A percentile compares a stretch with the other conserved stretches of the same genome.
Conservation (phyloP, 176 grass and related monocot species). For the Carex scoparia region DNA sequence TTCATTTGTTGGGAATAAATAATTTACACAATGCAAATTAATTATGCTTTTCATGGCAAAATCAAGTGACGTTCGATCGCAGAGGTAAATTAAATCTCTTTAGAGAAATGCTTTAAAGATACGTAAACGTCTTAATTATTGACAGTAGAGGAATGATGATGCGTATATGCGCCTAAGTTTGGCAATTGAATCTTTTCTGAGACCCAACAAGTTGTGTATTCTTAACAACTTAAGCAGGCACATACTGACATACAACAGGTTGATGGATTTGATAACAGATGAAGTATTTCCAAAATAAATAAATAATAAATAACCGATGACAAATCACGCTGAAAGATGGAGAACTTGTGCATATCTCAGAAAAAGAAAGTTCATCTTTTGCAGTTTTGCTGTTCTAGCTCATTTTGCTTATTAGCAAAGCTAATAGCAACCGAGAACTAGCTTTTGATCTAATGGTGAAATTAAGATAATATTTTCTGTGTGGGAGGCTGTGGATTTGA, state of each 20-base stretch:
- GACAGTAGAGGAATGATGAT: neutral
- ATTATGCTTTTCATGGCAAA: conserved; percentile 11
- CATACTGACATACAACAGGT: neutral
- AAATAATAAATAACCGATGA: neutral
- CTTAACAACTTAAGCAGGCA: neutral
- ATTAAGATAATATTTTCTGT: too few species aligned
- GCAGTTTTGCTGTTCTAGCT: neutral
- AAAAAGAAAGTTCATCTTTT: neutral
- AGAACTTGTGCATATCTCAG: neutral
- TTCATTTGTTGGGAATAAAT: conserved; percentile 7
- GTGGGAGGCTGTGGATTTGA: too few species aligned
- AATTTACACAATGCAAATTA: neutral
- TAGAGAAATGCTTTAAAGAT: conserved; percentile 16
- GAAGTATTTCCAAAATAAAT: neutral
- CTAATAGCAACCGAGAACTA: too few species aligned
- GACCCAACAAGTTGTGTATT: neutral
- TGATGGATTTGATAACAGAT: neutral
- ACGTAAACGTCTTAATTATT: conserved; percentile 11
- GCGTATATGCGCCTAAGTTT: conserved; percentile 15
- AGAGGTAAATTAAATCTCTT: conserved; percentile 6
- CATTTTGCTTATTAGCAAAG: neutral
- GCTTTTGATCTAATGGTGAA: too few species aligned
- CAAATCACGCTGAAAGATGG: neutral
- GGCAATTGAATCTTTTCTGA: conserved; percentile 4
- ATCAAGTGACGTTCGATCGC: neutral